Percentiles rank a stretch among this genome's conserved stretches.
Conservation (phyloP, 2,329 filamentous ascomycete species). For the Coniella lustricola region DNA sequence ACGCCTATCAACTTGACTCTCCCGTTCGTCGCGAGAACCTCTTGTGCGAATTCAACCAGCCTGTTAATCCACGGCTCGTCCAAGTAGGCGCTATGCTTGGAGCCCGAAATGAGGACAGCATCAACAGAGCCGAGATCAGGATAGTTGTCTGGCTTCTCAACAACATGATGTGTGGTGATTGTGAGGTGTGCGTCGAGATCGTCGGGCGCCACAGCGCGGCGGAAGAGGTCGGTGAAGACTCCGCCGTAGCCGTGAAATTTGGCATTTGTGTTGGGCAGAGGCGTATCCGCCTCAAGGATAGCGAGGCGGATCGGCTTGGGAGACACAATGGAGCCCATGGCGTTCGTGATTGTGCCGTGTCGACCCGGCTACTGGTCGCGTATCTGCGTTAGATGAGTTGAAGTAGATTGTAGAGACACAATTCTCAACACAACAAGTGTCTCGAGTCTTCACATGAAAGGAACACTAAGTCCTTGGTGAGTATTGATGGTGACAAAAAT, state of each 20-base stretch:
- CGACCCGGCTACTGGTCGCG: neutral
- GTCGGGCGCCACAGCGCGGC: conserved; percentile 40
- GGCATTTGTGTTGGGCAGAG: conserved; percentile 54
- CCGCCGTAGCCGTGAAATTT: conserved; percentile 68
- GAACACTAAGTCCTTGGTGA: neutral
- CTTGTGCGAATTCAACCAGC: conserved; percentile 61
- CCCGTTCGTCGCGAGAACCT: conserved; percentile 47
- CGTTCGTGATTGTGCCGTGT: neutral
- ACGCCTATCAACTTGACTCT: conserved; percentile 68
- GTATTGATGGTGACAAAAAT: too few relatives aligned
- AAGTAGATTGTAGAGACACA: neutral
- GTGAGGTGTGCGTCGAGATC: conserved; percentile 41
- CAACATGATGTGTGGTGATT: conserved; percentile 64
- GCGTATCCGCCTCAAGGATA: conserved; percentile 81
- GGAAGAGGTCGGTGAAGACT: conserved; percentile 57
- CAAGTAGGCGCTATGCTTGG: conserved; percentile 67
- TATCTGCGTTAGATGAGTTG: too few relatives aligned
- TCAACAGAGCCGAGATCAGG: conserved; percentile 69
- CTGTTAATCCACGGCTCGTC: conserved; percentile 68
- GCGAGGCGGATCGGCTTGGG: conserved; percentile 64
- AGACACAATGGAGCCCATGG: conserved; percentile 21
- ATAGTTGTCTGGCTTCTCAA: conserved; percentile 58
- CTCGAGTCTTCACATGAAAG: too few relatives aligned
- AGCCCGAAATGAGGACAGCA: conserved; percentile 74
- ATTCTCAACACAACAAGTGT: neutral